A percentile compares a stretch with the other conserved stretches of the same genome.
These are phyloP conservation scores for Plectosphaerella plurivora DNA, from an alignment of 2,329 filamentous ascomycete genomes.

Conservation along the genomic window DNA sequence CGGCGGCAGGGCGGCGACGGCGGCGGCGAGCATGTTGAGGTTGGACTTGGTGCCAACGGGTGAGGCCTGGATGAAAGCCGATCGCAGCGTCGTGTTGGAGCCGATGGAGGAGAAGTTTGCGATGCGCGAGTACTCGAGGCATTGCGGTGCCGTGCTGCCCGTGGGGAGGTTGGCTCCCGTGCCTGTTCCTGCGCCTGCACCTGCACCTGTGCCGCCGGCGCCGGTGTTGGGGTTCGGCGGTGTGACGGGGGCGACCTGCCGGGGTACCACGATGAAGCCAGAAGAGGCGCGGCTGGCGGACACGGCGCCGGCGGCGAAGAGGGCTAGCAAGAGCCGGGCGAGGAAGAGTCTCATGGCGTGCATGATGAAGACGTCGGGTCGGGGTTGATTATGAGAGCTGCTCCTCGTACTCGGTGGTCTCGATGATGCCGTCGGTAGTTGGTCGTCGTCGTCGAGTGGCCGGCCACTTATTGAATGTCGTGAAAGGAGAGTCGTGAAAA, in stretches of 20 bases:
- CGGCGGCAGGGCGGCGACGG: constrained; percentile 27
- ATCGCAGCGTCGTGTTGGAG: constrained; percentile 38
- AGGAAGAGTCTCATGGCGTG: constrained; percentile 8
- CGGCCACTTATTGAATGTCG: constrained; percentile 9
- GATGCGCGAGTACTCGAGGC: constrained; percentile 36
- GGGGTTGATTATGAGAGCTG: not conserved
- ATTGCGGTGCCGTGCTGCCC: constrained; percentile 14
- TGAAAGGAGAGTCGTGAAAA: not conserved
- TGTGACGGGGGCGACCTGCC: constrained; percentile 5
- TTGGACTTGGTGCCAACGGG: constrained; percentile 32
- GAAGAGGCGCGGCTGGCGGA: constrained; percentile 1
- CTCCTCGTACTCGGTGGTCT: not conserved
- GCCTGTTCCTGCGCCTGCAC: no score
- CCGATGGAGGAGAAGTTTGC: constrained; percentile 43
- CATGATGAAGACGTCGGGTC: not conserved
- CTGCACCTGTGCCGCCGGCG: no score
- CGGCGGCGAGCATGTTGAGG: constrained; percentile 34
- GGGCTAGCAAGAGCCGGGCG: constrained; percentile 9
- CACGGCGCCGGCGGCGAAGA: constrained; percentile 5
- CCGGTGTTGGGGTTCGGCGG: not conserved
- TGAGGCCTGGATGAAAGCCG: constrained; percentile 37
- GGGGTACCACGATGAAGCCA: constrained; percentile 8
- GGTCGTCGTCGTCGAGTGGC: constrained; percentile 7
- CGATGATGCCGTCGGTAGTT: not conserved
- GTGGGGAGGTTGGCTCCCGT: constrained; percentile 1